Conservation (phyloP, 2,329 filamentous ascomycete species). For the Fusarium tricinctum region DNA sequence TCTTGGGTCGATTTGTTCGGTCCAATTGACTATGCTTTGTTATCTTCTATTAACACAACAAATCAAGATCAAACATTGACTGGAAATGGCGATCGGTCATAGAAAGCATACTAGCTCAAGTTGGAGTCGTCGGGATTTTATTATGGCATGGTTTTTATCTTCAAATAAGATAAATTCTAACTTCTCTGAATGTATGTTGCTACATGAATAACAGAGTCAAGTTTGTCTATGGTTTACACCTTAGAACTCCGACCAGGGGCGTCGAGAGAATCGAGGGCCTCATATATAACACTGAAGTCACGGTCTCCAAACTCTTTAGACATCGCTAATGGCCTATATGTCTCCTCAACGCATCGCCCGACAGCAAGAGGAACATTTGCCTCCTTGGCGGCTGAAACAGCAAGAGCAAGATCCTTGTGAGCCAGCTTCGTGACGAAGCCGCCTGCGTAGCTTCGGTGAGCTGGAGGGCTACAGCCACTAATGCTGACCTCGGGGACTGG, state of each 20-base stretch:
- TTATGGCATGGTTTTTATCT: not conserved
- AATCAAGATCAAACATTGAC: too few species aligned
- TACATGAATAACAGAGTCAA: too few species aligned
- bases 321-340: not conserved
- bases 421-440: slow-evolving; percentile 1
- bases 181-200: too few species aligned
- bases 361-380: not conserved
- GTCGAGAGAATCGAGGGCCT: not conserved
- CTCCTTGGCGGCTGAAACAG: not conserved
- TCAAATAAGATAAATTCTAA: too few species aligned
- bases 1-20: slow-evolving; percentile 4
- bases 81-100: too few species aligned
- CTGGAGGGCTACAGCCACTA: not conserved
- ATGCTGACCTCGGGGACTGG: not conserved
- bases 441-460: not conserved
- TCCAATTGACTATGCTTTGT: not conserved
- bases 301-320: not conserved
- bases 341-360: not conserved
- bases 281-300: slow-evolving; percentile 1
- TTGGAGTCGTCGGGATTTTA: not conserved
- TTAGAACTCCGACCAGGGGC: too few species aligned
- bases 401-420: slow-evolving; percentile 6
- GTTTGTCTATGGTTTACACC: too few species aligned
- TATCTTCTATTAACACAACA: not conserved
- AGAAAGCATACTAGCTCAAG: too few species aligned